phyloP scores from a whole-genome alignment of 495 filamentous ascomycete species.

The Sabuloglossum arenarium region DNA sequence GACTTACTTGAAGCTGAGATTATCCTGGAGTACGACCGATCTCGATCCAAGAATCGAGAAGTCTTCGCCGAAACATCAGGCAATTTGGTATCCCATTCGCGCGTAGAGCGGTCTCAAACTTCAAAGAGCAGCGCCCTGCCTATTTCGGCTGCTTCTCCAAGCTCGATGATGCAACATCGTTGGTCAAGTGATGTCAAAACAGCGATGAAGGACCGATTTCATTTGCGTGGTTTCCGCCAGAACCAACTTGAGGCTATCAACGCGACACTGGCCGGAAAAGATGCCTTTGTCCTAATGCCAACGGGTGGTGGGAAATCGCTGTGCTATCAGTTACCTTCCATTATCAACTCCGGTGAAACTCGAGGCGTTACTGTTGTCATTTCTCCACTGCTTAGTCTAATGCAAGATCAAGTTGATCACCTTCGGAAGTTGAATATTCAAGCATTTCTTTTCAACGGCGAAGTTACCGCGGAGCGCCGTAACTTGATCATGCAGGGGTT shows the following conservation, averaged over 20 bases:
- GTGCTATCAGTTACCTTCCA: conserved; percentile 85
- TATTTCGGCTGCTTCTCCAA: conserved; percentile 10
- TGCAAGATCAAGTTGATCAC: conserved; percentile 88
- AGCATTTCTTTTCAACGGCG: conserved; percentile 62
- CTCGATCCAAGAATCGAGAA: conserved; percentile 6
- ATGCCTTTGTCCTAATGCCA: conserved; percentile 90
- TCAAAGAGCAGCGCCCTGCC: conserved; percentile 16
- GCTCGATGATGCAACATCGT: conserved; percentile 27
- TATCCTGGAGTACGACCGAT: background rate
- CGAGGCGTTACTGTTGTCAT: conserved; percentile 79
- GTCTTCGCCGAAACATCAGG: conserved; percentile 35
- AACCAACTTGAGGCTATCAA: conserved; percentile 95
- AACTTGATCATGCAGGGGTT: conserved; percentile 38
- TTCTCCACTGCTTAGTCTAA: conserved; percentile 83
- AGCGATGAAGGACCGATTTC: conserved; percentile 58
- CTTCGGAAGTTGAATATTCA: conserved; percentile 51
- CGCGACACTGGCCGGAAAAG: conserved; percentile 65
- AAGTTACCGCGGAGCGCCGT: conserved; percentile 32
- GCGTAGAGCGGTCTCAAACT: conserved; percentile 16
- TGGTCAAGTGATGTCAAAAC: conserved; percentile 78
- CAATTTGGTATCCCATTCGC: conserved; percentile 18
- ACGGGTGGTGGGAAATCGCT: conserved; percentile 94
- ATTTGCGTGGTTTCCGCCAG: conserved; percentile 63
- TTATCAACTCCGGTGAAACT: conserved; percentile 63
- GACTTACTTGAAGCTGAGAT: background rate